A percentile compares a stretch with the other conserved stretches of the same genome.
phyloP scores from a whole-genome alignment of 805 yeast genomes.

The Candida krabiensis region DNA sequence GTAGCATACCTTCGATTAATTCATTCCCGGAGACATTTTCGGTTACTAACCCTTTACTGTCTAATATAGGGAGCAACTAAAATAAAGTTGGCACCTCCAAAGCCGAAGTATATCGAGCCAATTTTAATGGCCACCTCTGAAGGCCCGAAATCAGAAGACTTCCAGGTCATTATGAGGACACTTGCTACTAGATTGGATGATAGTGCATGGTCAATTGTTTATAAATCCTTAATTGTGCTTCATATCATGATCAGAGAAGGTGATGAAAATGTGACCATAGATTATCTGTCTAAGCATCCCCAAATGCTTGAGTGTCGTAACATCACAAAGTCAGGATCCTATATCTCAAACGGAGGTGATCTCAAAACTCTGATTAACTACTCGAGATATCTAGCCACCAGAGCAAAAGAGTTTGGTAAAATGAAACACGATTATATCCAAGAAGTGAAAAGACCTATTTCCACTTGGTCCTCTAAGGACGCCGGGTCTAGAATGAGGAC shows the following conservation, averaged over 20 bases:
- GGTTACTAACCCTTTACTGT: background rate
- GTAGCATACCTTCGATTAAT: too few species aligned
- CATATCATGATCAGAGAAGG: constrained; percentile 96
- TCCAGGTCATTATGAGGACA: constrained; percentile 67
- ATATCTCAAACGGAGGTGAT: constrained; percentile 44
- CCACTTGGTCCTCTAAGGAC: constrained; percentile 37
- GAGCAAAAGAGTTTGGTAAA: constrained; percentile 67
- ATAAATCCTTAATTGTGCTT: constrained; percentile 77
- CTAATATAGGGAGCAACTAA: constrained; percentile 60
- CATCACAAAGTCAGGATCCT: constrained; percentile 30
- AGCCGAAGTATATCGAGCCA: constrained; percentile 93
- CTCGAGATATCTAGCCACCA: constrained; percentile 63
- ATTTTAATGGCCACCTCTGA: constrained; percentile 69
- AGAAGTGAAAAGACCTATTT: constrained; percentile 44
- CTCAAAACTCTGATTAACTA: constrained; percentile 61
- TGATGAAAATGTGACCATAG: constrained; percentile 68
- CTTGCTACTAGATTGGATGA: constrained; percentile 66
- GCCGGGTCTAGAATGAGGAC: constrained; percentile 62
- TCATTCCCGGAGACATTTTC: background rate
- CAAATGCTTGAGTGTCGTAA: constrained; percentile 57
- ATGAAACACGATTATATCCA: constrained; percentile 77
- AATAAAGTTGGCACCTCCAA: constrained; percentile 91
- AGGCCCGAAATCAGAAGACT: constrained; percentile 49
- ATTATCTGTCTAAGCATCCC: constrained; percentile 61
- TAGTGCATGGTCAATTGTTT: constrained; percentile 88